Evolutionary conservation across 2,329 filamentous ascomycete genomes (phyloP), one percentile per base, ranked within the genome.

Genomic region (Pseudocercospora fuligena): DNA sequence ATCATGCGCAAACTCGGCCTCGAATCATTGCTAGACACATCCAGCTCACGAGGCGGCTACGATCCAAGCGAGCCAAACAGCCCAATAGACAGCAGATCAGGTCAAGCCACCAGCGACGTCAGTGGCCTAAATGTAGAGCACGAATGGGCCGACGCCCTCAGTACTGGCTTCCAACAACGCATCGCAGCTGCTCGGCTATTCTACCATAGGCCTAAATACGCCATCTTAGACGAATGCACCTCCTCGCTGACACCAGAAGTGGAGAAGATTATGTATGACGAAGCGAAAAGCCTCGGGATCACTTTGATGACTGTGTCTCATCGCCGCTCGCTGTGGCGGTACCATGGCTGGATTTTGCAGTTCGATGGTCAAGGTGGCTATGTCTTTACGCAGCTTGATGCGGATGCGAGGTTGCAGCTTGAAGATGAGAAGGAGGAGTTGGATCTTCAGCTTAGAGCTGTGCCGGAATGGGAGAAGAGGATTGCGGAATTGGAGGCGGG

Each of bases 381-480:
- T 74, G 88, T 97, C 40, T 99, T 99, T 76, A 96, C 93, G 0
- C 87, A 87, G 64, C 82, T 99, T 59, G 95, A 99, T 79, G 94
- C 94, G 19, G 94, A 97, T 73, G 89, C 86, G 78, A 85, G 95
- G 67, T 79, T 98, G 78, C 87, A 88, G 79, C 84, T 99, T 59
- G 95, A 99, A 83, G 95, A 99, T 80, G 95, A 98, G 84, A 96
- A 92, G 80, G 95, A 99, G 77, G 94, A 98, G 71, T 84, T 98
- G 51, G 94, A 98, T 66, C 83, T 97, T 59, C 87, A 92, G 78
- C 81, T 99, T 60, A 85, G 95, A 66, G 90, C 93, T 69, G 91
- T 98, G 8, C 93, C 93, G 0, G 94, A 97, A 75, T 86, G 97
- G 70, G 90, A 97, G 85, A 89, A 90, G 78, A 86, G 95, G 63